phyloP scores from a whole-genome alignment of 2,329 filamentous ascomycete genomes.

The Fusarium stilboides region DNA sequence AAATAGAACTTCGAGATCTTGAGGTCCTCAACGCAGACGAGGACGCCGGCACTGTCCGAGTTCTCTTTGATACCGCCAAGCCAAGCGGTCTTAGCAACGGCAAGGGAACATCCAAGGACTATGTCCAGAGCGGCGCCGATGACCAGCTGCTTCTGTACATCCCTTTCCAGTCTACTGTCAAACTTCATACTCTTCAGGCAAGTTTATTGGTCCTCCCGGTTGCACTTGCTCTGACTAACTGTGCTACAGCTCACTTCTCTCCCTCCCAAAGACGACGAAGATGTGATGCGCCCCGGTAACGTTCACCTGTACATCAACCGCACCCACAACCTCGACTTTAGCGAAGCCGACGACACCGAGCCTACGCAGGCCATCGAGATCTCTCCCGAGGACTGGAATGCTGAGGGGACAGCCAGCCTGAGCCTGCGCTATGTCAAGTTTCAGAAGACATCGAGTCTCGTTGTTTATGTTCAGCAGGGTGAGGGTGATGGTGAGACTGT shows the following conservation, averaged over 20 bases:
- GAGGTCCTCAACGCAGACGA: constrained; percentile 92
- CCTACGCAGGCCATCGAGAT: constrained; percentile 86
- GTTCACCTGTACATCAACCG: constrained; percentile 91
- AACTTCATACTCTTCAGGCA: constrained; percentile 86
- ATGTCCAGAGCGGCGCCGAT: constrained; percentile 96
- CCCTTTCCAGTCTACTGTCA: constrained; percentile 89
- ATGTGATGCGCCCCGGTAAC: constrained; percentile 83
- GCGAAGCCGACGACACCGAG: constrained; percentile 90
- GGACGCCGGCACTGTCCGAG: constrained; percentile 79
- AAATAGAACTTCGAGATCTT: constrained; percentile 83
- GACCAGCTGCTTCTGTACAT: constrained; percentile 95
- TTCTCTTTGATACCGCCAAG: constrained; percentile 78
- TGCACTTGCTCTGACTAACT: constrained; percentile 34
- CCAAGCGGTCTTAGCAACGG: constrained; percentile 75
- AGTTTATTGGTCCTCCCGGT: constrained; percentile 29
- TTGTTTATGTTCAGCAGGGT: constrained; percentile 90
- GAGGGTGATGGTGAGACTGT: constrained; percentile 88
- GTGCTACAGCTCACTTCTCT: constrained; percentile 83
- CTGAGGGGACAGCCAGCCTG: constrained; percentile 80
- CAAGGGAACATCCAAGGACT: constrained; percentile 75
- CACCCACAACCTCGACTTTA: constrained; percentile 91
- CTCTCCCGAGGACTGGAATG: constrained; percentile 84
- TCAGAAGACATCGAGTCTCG: constrained; percentile 89
- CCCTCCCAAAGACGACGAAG: constrained; percentile 78
- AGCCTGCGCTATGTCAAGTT: constrained; percentile 94